Percentiles rank a stretch among this genome's conserved stretches.
Conservation (phyloP, 2,329 filamentous ascomycete genomes). For the Aspergillus eucalypticola region DNA sequence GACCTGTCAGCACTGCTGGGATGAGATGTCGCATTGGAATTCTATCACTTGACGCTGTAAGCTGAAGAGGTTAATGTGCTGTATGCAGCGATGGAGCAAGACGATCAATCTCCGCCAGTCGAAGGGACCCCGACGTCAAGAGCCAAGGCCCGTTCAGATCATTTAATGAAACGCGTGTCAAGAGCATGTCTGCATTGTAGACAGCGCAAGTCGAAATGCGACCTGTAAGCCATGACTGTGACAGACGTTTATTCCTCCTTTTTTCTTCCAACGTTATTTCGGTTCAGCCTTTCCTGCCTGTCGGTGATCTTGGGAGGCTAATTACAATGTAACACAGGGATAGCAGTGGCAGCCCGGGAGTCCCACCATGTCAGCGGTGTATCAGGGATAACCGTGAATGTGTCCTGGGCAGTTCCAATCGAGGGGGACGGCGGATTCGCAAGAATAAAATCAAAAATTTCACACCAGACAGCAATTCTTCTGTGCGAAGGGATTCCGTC, state of each 20-base stretch:
- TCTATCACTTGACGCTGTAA: not conserved
- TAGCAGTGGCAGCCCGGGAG: constrained; percentile 50
- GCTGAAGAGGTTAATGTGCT: not conserved
- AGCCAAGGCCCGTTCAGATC: constrained; percentile 29
- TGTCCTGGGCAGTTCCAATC: constrained; percentile 60
- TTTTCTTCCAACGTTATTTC: not conserved
- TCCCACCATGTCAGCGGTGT: constrained; percentile 60
- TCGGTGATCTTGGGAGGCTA: not conserved
- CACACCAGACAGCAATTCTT: constrained; percentile 27
- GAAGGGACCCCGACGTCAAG: constrained; percentile 15
- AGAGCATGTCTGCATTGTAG: constrained; percentile 52
- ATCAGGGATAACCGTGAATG: constrained; percentile 60
- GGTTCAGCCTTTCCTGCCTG: not conserved
- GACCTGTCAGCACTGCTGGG: not conserved
- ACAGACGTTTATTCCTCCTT: not conserved
- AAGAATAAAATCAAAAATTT: constrained; percentile 50
- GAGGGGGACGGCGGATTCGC: constrained; percentile 59
- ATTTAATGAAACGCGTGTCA: constrained; percentile 48
- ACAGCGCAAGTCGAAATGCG: constrained; percentile 53
- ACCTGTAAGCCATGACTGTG: constrained; percentile 47
- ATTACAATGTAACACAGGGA: constrained; percentile 32
- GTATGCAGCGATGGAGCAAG: constrained; percentile 16
- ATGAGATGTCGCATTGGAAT: not conserved
- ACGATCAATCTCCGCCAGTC: constrained; percentile 19
- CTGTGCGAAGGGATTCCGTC: constrained; percentile 30